These are phyloP conservation scores for Camelina sativa DNA, from an alignment of 345 rosid genomes.

Conservation along the genomic window DNA sequence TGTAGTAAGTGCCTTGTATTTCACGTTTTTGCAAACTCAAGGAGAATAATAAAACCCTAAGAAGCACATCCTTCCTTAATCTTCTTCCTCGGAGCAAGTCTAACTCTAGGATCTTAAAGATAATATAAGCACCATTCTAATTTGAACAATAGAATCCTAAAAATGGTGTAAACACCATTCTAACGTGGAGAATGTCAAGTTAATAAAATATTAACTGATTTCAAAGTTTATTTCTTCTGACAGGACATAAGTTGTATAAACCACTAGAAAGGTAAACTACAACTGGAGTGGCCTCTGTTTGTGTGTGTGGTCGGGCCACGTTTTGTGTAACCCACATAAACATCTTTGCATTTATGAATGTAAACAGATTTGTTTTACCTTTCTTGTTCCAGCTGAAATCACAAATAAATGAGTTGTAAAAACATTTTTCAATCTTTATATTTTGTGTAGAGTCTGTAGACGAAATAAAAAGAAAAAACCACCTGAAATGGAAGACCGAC, in stretches of 20 bases:
- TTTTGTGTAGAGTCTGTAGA: neutral
- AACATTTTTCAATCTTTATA: neutral
- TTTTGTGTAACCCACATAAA: too few relatives aligned
- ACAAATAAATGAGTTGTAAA: neutral
- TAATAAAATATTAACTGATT: neutral
- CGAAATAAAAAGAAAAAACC: neutral
- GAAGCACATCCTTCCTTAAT: neutral
- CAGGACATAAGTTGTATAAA: neutral
- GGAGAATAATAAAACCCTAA: constrained; percentile 10
- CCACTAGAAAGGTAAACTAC: neutral
- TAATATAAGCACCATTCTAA: too few relatives aligned
- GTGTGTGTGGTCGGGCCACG: neutral
- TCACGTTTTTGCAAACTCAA: constrained; percentile 6
- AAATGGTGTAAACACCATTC: neutral
- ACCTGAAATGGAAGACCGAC: neutral
- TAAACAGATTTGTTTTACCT: neutral
- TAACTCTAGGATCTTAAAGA: too few relatives aligned
- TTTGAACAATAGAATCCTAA: too few relatives aligned
- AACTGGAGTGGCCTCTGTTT: neutral
- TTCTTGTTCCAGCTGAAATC: neutral
- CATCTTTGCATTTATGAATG: neutral
- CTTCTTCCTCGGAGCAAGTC: neutral
- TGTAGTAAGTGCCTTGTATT: constrained; percentile 14
- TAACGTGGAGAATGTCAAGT: neutral
- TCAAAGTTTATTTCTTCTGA: neutral